phyloP scores from a whole-genome alignment of 768 basidiomycete species.

The Rhizopogon rudus region DNA sequence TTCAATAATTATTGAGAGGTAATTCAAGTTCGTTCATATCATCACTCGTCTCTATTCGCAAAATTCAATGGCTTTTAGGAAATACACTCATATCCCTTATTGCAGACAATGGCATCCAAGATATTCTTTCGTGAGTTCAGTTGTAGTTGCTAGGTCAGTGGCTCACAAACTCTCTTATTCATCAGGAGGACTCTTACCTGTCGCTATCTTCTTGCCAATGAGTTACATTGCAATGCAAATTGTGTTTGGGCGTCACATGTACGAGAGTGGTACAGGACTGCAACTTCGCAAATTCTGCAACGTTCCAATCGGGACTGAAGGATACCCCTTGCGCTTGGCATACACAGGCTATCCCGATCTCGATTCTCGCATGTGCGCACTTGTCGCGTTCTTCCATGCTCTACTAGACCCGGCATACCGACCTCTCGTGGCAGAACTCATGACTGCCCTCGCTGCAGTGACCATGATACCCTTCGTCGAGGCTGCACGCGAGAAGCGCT shows the following conservation, averaged over 20 bases:
- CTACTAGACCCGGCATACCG: conserved; percentile 11
- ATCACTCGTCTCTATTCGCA: not conserved
- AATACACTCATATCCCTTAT: not conserved
- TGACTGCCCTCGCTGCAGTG: conserved; percentile 8
- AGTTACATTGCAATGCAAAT: conserved; percentile 6
- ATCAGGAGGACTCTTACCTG: conserved; percentile 13
- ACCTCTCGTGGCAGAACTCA: conserved; percentile 13
- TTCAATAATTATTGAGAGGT: not conserved
- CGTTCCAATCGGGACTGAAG: conserved; percentile 1
- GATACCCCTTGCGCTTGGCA: conserved; percentile 29
- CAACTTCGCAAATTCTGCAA: conserved; percentile 31
- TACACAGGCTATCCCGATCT: conserved; percentile 34
- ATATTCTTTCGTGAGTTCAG: not conserved
- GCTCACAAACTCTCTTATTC: not conserved
- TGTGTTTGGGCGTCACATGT: conserved; percentile 10
- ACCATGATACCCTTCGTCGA: conserved; percentile 42
- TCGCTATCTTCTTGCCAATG: conserved; percentile 16
- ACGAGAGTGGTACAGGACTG: conserved; percentile 6
- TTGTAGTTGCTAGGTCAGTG: not conserved
- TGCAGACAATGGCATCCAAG: not conserved
- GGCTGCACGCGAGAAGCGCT: conserved; percentile 33
- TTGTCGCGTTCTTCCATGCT: conserved; percentile 45
- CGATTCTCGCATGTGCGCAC: conserved; percentile 37
- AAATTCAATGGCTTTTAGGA: not conserved
- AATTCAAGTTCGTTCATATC: not conserved